phyloP scores from a whole-genome alignment of 116 monocot species.

The Dioscorea cayenensis region DNA sequence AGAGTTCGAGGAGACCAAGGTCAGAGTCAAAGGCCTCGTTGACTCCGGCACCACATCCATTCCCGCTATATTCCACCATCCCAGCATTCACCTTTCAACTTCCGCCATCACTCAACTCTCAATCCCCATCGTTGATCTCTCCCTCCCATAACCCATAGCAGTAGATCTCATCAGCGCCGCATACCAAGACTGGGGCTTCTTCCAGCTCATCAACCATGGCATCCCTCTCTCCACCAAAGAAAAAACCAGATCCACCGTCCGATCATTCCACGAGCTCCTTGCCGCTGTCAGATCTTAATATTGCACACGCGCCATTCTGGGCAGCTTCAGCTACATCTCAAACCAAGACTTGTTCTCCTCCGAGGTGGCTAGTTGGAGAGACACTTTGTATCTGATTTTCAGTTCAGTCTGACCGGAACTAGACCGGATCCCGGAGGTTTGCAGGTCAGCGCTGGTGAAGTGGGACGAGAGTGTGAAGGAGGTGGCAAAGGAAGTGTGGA shows the following conservation, averaged over 20 bases:
- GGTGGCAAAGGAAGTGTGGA: too few relatives aligned
- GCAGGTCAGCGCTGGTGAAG: too few relatives aligned
- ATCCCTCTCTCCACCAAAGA: slow-evolving; percentile 12
- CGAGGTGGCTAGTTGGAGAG: slow-evolving; percentile 71
- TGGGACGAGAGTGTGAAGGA: too few relatives aligned
- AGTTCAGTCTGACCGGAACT: slow-evolving; percentile 11
- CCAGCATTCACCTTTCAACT: slow-evolving; percentile 7
- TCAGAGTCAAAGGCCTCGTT: slow-evolving; percentile 73
- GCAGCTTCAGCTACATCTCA: slow-evolving; percentile 40
- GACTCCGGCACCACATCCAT: slow-evolving; percentile 47
- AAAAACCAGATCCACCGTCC: slow-evolving; percentile 23
- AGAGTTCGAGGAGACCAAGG: slow-evolving; percentile 50
- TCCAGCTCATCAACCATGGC: slow-evolving; percentile 45
- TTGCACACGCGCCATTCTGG: slow-evolving; percentile 16
- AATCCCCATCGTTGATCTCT: slow-evolving; percentile 72
- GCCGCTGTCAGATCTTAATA: slow-evolving; percentile 13
- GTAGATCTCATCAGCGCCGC: slow-evolving; percentile 31
- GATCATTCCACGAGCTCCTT: slow-evolving; percentile 49
- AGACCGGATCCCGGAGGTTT: too few relatives aligned
- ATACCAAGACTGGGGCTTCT: slow-evolving; percentile 42
- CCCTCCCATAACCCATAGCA: slow-evolving; percentile 30
- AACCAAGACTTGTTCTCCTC: slow-evolving; percentile 64
- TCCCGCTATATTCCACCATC: slow-evolving; percentile 69
- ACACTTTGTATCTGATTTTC: slow-evolving; percentile 52
- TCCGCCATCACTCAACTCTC: slow-evolving; percentile 12